Base-by-base conservation (phyloP, 1,284 basidiomycete genomes). In the Ustilago lituana region DNA sequence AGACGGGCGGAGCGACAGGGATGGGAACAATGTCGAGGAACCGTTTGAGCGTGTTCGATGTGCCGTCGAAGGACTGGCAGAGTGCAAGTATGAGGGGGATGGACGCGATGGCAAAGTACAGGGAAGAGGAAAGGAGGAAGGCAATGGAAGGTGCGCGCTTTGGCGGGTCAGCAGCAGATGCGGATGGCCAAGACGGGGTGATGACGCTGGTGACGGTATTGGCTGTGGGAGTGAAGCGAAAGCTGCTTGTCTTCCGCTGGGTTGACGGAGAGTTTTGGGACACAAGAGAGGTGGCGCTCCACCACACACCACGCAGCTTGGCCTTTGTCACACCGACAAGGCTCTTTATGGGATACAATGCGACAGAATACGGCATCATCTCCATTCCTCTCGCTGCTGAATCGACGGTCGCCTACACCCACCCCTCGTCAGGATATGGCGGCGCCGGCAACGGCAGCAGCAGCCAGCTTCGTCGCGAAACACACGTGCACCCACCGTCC, bases 171-270 rank as follows among this genome's bases (percentile, higher is more conserved):
- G 48, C 59, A 5, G 58, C 56, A 8, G 61, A 60, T 32, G 60
- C 56, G 2, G 63, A 71, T 7, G 62, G 52, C 17, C 31, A 62
- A 19, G 59, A 66, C 12, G 69, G 69, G 3, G 46, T 72, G 15
- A 72, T 72, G 69, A 72, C 69, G n/a, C 40, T 72, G 15, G 84
- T 91, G n/a, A 91, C 91, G 1, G 87, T 88, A 55, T 85, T 98
- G 9, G 86, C 93, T 4, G 86, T 98, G 7, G 94, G 93, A 14
- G 94, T 93, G 77, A 85, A 90, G 69, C 87, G 94, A 65, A 92
- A 90, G 80, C 87, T 93, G 1, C 88, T 95, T 2, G 83, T 97
- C 11, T 94, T 93, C 78, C 86, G 87, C 4, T 96, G 93, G 92
- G 65, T 80, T 67, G 91, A 93, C 73, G 91, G 91, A 20, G 89